Base-by-base conservation (phyloP, 2,329 filamentous ascomycete genomes). In the Nemania serpens region DNA sequence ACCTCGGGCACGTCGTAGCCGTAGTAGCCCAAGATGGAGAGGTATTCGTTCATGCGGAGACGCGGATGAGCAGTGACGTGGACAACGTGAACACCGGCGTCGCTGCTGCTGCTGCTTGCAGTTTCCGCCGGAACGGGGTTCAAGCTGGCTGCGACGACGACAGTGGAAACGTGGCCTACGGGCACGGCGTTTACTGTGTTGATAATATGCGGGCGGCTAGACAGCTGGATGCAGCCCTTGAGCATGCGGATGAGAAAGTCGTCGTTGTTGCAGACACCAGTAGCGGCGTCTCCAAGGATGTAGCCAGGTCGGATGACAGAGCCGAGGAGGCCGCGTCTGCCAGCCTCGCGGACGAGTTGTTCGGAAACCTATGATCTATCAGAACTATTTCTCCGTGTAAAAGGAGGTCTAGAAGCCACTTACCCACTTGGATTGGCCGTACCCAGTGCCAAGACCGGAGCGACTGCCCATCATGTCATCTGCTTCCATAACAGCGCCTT, bases 171-270 rank as follows among this genome's bases (percentile, higher is more conserved):
- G 67, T 96, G 91, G 64, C 87, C 87, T 25, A 97, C 93, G 0
- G 94, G 93, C 0, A 97, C 90, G 75, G 89, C 87, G 78, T 97
- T 98, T 75, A 97, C 87, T 0, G 91, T 91, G 79, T 97, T 98
- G 73, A 82, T 77, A 68, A 97, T 96, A 67, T 85, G 83, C 1
- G 93, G 94, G 0, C 91, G 83, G 2, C 82, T 81, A 2, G 79
- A 79, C 2, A 97, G 81, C 75, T 98, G 93, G 52, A 96, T 80
- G 70, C 92, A 96, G 59, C 92, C 93, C 78, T 97, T 97, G 58
- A 89, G 78, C 77, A 97, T 86, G 41, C 94, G 87, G 66, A 97
- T 84, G 6, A 98, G 78, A 80, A 97, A 98, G 76, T 97, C 94
- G 71, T 98, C 94, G 1, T 88, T 93, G 74, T 89, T 91, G 73